Evolutionary conservation across 345 rosid genomes (phyloP), one percentile per base, ranked within the genome.

Genomic region (Arabis alpina): DNA sequence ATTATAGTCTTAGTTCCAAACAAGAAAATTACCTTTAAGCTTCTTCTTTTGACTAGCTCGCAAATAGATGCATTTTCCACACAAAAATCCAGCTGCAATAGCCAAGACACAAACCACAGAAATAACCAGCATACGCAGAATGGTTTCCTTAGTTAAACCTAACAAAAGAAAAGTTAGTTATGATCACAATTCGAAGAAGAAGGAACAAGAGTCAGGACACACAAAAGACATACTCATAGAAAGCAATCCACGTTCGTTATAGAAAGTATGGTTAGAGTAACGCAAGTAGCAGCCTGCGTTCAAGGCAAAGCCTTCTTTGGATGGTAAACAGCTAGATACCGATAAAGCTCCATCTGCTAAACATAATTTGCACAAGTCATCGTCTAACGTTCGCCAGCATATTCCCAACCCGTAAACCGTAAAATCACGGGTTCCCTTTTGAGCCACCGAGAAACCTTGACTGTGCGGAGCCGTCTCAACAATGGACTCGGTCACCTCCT

Each of bases 221-320:
- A 51, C 8, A 51, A 0, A 36, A 70, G 27, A 45, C 70, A 13
- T 40, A 61, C 78, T 68, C 64, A 62, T 68, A n/a, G 64, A 39
- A 40, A 72, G 42, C 45, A 63, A 54, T 53, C 32, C 51, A 30
- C 45, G 54, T 27, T 82, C 54, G 44, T 73, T 60, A 60, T 70
- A 64, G 32, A 85, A 83, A 1, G 74, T 32, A 19, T 72, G 54
- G 59, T 75, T 61, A 70, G 83, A 67, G 79, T 80, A 83, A 51
- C 83, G 86, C 3, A 86, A 71, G 71, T 80, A 80, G 53, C 90
- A 86, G 23, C 90, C 86, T 12, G 84, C 71, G 36, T 76, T 74
- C 45, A 83, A 55, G 16, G 77, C 85, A n/a, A 80, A 80, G n/a
- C 75, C 86, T 66, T 86, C 83, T 0, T 60, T 61, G 3, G 81